Base-by-base conservation (phyloP, 345 rosid species). In the Toxicodendron radicans region DNA sequence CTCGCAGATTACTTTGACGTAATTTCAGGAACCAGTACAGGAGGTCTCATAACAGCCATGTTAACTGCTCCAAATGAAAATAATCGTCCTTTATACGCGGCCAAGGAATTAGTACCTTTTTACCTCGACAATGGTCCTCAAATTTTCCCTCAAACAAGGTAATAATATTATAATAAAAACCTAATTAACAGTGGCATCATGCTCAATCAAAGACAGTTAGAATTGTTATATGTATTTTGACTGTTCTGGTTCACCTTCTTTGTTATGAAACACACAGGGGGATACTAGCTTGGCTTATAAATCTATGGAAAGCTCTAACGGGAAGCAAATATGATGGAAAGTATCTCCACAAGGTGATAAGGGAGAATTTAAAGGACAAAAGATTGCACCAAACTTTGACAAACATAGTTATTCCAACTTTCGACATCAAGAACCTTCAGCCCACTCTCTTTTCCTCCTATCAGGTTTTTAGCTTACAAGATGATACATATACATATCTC, bases 1-100 rank as follows among this genome's bases (percentile, higher is more conserved):
- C 67, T 92, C 43, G 94, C 87, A 60, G 91, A 92, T 79, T 92
- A 92, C 67, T 90, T 92, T 51, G 97, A 92, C 58, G 90, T 90
- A 67, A 77, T 92, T 1, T 72, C 94, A 13, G 92, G 97, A 58
- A 88, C 93, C 7, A 92, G 97, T 62, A 90, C 94, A 30, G 94
- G 93, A 30, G 97, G 92, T 51, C 89, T 92, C 17, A 60, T 89
- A 14, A 77, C 94, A 21, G 84, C 90, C 32, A 87, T 90, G 94
- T 74, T 89, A 53, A 62, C 91, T 2, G 87, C 79, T 54, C 91
- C 96, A 35, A 68, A 85, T 38, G 77, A 76, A 48, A 49, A 76
- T 8, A 72, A 85, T 10, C 92, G 88, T n/a, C 92, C 92, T 24
- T 58, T 71, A 0, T 83, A 64, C 7, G 83, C 88, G 52, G 92